Percentiles rank a stretch among this genome's conserved stretches.
Evolutionary conservation across 2,329 filamentous ascomycete genomes (phyloP).

Genomic region (Phialophora chinensis): DNA sequence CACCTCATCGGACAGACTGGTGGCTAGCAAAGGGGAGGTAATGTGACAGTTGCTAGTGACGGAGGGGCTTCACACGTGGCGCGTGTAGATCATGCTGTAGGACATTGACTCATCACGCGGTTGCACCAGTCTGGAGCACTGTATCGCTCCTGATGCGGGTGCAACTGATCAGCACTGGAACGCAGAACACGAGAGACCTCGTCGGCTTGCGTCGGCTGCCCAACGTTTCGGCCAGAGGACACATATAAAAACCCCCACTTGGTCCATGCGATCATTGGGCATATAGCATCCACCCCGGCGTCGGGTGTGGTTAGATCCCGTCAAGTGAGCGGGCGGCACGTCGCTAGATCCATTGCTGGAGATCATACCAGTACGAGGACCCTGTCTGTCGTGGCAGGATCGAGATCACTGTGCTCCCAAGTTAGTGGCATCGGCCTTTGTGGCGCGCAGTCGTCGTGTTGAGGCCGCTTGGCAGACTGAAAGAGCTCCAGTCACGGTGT

Average conservation of each 20-base stretch:
- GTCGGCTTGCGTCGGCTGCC: neutral
- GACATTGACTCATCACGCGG: neutral
- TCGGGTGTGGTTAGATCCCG: neutral
- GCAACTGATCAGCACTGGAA: neutral
- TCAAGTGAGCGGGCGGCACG: neutral
- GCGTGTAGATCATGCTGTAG: neutral
- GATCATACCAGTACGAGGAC: neutral
- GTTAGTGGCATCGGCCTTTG: neutral
- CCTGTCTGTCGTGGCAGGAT: neutral
- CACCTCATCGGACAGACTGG: neutral
- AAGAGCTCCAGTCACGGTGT: neutral
- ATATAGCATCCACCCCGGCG: neutral
- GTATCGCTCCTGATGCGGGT: neutral
- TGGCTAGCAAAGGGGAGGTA: neutral
- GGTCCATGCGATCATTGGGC: constrained; percentile 4
- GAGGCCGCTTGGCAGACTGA: neutral
- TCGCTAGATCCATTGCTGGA: neutral
- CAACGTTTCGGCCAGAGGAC: neutral
- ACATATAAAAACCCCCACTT: constrained; percentile 2
- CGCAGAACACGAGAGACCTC: neutral
- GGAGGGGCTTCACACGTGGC: neutral
- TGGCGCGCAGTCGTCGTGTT: neutral
- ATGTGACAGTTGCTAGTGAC: neutral
- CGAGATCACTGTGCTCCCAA: neutral
- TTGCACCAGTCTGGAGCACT: neutral